Conservation (phyloP, 495 filamentous ascomycete genomes). For the Daldinia concentrica region DNA sequence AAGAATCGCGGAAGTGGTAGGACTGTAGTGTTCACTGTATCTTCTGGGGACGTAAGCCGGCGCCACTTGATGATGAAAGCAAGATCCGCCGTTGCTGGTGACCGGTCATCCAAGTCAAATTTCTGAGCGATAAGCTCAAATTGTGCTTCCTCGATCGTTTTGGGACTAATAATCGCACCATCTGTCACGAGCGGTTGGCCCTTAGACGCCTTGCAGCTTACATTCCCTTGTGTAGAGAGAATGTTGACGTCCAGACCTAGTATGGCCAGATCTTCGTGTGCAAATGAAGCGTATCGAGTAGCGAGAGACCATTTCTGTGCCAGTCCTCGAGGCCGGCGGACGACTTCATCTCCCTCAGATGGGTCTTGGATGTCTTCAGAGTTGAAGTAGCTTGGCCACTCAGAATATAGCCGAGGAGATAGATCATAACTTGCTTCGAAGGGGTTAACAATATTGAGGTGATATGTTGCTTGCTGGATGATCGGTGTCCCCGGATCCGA, state of each 20-base stretch:
- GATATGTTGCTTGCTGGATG: constrained; percentile 70
- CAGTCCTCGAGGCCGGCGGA: constrained; percentile 63
- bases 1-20: constrained; percentile 81
- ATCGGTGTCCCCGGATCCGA: constrained; percentile 87
- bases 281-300: constrained; percentile 77
- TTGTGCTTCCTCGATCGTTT: constrained; percentile 71
- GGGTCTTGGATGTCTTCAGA: constrained; percentile 52
- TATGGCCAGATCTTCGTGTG: constrained; percentile 73
- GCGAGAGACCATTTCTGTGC: constrained; percentile 81
- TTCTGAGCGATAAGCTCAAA: constrained; percentile 80
- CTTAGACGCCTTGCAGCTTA: constrained; percentile 51
- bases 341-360: constrained; percentile 28
- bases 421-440: constrained; percentile 92
- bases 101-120: constrained; percentile 78
- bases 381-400: constrained; percentile 89
- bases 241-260: constrained; percentile 68
- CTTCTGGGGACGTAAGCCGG: constrained; percentile 53
- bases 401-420: constrained; percentile 75
- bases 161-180: constrained; percentile 61
- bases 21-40: constrained; percentile 61
- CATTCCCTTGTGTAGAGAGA: constrained; percentile 62
- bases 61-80: constrained; percentile 81
- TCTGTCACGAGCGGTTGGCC: constrained; percentile 39
- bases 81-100: constrained; percentile 74
- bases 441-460: constrained; percentile 77